phyloP scores from a whole-genome alignment of 2,329 filamentous ascomycete species.

The Penicillium nordicum region DNA sequence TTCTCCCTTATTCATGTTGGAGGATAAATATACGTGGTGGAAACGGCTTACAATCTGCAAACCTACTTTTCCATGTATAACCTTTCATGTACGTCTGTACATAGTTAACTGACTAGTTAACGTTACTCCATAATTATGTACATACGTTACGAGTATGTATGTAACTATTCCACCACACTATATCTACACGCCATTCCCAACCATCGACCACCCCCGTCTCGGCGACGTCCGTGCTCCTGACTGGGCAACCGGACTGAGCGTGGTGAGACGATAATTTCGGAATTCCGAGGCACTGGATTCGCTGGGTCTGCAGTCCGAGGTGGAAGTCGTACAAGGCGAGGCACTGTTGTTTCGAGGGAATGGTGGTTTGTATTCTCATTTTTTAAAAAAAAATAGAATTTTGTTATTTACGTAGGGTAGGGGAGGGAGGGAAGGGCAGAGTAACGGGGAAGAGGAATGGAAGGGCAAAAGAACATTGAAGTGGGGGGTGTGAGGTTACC shows the following conservation, averaged over 20 bases:
- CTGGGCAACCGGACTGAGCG: slow-evolving; percentile 4
- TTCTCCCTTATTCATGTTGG: too few species aligned
- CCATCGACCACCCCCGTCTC: background rate
- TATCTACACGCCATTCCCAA: background rate
- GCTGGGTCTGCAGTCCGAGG: slow-evolving; percentile 8
- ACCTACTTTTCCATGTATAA: too few species aligned
- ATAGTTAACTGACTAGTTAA: too few species aligned
- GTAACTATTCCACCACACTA: background rate
- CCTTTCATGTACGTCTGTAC: too few species aligned
- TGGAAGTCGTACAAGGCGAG: slow-evolving; percentile 9
- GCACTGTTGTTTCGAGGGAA: slow-evolving; percentile 1
- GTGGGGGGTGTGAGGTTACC: background rate
- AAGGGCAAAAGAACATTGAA: background rate
- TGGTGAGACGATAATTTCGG: slow-evolving; percentile 12
- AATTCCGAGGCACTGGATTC: slow-evolving; percentile 16
- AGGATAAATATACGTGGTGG: too few species aligned
- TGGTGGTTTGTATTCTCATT: background rate
- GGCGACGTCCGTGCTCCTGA: slow-evolving; percentile 1
- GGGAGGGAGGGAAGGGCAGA: background rate
- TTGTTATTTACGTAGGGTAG: background rate
- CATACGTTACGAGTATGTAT: background rate
- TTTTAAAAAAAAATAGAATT: background rate
- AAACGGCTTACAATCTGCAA: too few species aligned
- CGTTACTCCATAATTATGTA: background rate
- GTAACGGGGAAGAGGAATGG: background rate